These are phyloP conservation scores for Verticillium tricorpus DNA, from an alignment of 2,329 filamentous ascomycete species.

Conservation along the genomic window DNA sequence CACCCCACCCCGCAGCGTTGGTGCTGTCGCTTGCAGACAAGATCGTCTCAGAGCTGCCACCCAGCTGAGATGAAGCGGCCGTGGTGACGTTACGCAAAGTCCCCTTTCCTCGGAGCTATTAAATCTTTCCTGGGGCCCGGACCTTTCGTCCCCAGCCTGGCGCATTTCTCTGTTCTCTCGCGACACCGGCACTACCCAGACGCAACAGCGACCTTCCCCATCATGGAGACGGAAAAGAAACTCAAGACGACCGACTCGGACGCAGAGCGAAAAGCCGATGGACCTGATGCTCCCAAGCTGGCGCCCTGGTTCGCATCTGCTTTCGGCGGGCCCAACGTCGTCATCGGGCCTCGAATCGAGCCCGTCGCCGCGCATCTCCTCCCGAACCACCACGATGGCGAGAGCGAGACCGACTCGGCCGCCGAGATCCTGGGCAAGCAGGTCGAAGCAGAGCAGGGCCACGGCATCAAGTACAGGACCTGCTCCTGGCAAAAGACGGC, in stretches of 20 bases:
- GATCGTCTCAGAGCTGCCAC: not conserved
- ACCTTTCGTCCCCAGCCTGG: not conserved
- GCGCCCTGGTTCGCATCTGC: not conserved
- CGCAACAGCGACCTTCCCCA: not conserved
- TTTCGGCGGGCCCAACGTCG: slow-evolving; percentile 35
- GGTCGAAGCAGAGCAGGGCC: slow-evolving; percentile 69
- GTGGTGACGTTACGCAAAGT: not conserved
- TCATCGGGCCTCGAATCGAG: slow-evolving; percentile 49
- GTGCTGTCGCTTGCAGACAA: not conserved
- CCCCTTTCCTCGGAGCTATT: not conserved
- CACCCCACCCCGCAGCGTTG: not conserved
- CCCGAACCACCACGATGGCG: slow-evolving; percentile 20
- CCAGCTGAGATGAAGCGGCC: not conserved
- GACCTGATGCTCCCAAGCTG: not conserved
- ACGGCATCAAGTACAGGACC: slow-evolving; percentile 84
- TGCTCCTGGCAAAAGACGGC: slow-evolving; percentile 97
- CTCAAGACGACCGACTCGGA: not conserved
- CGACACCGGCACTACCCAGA: not conserved
- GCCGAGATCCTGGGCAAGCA: slow-evolving; percentile 57
- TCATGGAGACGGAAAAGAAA: not conserved
- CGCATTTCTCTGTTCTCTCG: not conserved
- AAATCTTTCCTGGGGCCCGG: not conserved
- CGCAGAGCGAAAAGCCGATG: not conserved
- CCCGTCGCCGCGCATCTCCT: slow-evolving; percentile 32
- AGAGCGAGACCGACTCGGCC: slow-evolving; percentile 38